These are phyloP conservation scores for Triticum turgidum DNA, from an alignment of 176 grass and related monocot genomes.

Conservation along the genomic window DNA sequence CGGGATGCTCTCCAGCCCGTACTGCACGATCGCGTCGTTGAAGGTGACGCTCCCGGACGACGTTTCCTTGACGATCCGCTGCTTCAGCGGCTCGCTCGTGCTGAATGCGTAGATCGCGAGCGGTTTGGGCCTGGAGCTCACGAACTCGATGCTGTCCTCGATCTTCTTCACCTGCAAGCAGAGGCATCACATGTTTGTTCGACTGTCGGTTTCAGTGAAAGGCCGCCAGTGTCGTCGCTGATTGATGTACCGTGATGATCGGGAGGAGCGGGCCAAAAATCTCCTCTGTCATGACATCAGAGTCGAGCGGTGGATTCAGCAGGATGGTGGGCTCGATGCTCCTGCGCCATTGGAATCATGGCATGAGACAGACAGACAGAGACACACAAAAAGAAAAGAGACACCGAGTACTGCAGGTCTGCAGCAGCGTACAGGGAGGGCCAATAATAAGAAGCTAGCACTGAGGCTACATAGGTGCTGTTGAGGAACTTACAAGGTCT, in stretches of 20 bases:
- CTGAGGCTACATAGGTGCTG: background rate
- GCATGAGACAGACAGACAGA: background rate
- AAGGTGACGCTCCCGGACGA: constrained; percentile 75
- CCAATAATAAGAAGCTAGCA: background rate
- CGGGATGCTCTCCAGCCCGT: constrained; percentile 50
- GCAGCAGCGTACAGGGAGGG: background rate
- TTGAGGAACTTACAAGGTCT: constrained; percentile 45
- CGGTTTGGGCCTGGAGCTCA: constrained; percentile 66
- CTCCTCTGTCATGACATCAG: constrained; percentile 78
- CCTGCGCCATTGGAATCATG: constrained; percentile 34
- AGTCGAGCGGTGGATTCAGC: constrained; percentile 67
- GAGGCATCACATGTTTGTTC: background rate
- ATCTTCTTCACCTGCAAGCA: constrained; percentile 69
- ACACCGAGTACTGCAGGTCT: background rate
- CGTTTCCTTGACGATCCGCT: constrained; percentile 55
- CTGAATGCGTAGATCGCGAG: constrained; percentile 85
- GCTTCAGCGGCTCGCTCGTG: constrained; percentile 54
- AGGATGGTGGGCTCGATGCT: constrained; percentile 72
- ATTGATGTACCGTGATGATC: constrained; percentile 57
- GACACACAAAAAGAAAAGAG: too few relatives aligned
- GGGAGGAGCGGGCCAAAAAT: constrained; percentile 87
- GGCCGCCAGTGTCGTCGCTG: background rate
- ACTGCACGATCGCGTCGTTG: constrained; percentile 81
- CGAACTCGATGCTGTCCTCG: constrained; percentile 72
- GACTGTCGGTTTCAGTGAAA: background rate